phyloP scores from a whole-genome alignment of 108 stramenopile species.

The Cyclotella kingstonii region DNA sequence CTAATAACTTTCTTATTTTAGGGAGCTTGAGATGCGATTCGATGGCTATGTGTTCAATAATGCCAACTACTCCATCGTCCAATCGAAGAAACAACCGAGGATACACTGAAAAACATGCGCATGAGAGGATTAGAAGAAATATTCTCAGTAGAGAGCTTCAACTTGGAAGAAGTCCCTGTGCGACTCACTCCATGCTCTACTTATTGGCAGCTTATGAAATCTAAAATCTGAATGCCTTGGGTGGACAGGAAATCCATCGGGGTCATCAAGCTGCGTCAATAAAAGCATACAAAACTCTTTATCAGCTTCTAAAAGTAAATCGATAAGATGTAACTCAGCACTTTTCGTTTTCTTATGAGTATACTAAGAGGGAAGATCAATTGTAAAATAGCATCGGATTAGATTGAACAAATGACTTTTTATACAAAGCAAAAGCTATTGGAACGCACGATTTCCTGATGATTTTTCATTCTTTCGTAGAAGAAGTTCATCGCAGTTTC shows the following conservation, averaged over 20 bases:
- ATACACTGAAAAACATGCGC: slow-evolving; percentile 11
- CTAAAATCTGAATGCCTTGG: slow-evolving; percentile 16
- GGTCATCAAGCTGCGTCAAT: slow-evolving; percentile 23
- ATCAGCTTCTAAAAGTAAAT: slow-evolving; percentile 70
- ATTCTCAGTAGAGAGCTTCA: background rate
- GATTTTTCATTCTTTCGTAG: slow-evolving; percentile 64
- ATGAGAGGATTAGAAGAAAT: background rate
- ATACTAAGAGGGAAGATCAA: slow-evolving; percentile 48
- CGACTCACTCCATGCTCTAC: slow-evolving; percentile 45
- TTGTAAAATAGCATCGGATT: background rate
- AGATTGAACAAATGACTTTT: background rate
- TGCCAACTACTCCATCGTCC: slow-evolving; percentile 41
- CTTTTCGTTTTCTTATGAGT: slow-evolving; percentile 81
- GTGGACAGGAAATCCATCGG: slow-evolving; percentile 10
- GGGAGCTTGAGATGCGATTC: slow-evolving; percentile 35
- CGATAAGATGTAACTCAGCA: slow-evolving; percentile 67
- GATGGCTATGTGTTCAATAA: too few species aligned
- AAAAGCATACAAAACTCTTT: slow-evolving; percentile 49
- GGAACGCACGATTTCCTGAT: slow-evolving; percentile 50
- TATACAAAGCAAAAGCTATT: background rate
- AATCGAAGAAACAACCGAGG: slow-evolving; percentile 49
- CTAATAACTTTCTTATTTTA: slow-evolving; percentile 48
- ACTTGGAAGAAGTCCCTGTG: too few species aligned
- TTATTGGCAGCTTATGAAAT: slow-evolving; percentile 49
- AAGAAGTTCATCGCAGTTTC: slow-evolving; percentile 71